These are phyloP conservation scores for Magnusiomyces ingens DNA, from an alignment of 1,139 yeast genomes.

Conservation along the genomic window DNA sequence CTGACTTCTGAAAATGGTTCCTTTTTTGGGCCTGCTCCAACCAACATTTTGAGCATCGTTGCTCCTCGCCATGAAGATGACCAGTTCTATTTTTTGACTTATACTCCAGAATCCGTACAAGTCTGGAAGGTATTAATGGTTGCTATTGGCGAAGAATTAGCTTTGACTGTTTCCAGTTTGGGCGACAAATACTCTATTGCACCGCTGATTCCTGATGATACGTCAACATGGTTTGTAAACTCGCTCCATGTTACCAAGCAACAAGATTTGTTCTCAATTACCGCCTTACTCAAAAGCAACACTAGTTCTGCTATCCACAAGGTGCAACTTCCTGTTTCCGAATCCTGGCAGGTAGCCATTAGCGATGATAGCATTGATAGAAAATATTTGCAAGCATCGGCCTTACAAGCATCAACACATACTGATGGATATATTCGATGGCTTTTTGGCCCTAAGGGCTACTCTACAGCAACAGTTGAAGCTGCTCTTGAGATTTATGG, in stretches of 20 bases:
- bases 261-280: constrained; percentile 26
- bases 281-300: constrained; percentile 60
- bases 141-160: not conserved
- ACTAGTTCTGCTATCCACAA: constrained; percentile 43
- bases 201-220: constrained; percentile 29
- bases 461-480: constrained; percentile 39
- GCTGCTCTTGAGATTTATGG: constrained; percentile 40
- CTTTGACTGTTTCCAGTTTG: constrained; percentile 21
- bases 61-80: not conserved
- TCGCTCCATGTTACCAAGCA: constrained; percentile 31
- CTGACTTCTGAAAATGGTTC: not conserved
- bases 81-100: not conserved
- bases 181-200: constrained; percentile 28
- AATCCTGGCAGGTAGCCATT: constrained; percentile 10
- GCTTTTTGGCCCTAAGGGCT: constrained; percentile 45
- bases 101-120: constrained; percentile 17
- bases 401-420: constrained; percentile 1
- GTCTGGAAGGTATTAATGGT: not conserved
- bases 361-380: constrained; percentile 9
- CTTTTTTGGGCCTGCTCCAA: constrained; percentile 11
- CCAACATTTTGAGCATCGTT: constrained; percentile 8
- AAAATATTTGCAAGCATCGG: constrained; percentile 6
- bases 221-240: constrained; percentile 46
- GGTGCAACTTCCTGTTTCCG: constrained; percentile 5
- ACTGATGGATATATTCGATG: constrained; percentile 39